These are phyloP conservation scores for Myxozyma vanderwaltii DNA, from an alignment of 805 yeast genomes.

Conservation along the genomic window DNA sequence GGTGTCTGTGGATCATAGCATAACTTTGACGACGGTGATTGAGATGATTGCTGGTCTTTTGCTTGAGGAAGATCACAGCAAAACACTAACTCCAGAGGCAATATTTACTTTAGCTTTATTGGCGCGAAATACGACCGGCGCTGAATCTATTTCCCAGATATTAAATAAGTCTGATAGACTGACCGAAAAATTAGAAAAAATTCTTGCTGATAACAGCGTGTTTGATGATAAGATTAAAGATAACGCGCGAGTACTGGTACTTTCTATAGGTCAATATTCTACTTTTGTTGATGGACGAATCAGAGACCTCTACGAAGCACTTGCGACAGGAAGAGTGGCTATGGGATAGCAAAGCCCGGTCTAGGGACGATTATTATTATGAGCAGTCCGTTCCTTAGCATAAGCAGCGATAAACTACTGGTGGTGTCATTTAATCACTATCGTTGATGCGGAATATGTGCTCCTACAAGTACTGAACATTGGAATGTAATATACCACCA, in stretches of 20 bases:
- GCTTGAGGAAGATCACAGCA: background rate
- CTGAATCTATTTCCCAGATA: background rate
- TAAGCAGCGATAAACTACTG: too few relatives aligned
- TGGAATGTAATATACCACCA: too few relatives aligned
- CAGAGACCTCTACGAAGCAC: background rate
- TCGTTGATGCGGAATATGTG: too few relatives aligned
- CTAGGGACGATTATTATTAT: too few relatives aligned
- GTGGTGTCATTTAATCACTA: too few relatives aligned
- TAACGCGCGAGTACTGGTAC: background rate
- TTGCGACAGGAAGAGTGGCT: background rate
- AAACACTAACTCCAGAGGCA: conserved; percentile 2
- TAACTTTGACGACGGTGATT: background rate
- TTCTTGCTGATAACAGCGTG: background rate
- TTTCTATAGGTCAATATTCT: background rate
- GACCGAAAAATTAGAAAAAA: background rate
- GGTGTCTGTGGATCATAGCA: background rate
- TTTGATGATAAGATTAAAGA: background rate
- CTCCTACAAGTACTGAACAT: too few relatives aligned
- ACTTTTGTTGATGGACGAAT: background rate
- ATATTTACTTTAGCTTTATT: conserved; percentile 7
- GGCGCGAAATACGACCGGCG: background rate
- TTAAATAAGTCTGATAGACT: background rate
- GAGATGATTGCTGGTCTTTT: background rate
- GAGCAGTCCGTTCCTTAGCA: too few relatives aligned
- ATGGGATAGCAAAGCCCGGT: too few relatives aligned